A percentile compares a stretch with the other conserved stretches of the same genome.
These are phyloP conservation scores for Monosporascus sp. DNA, from an alignment of 2,329 filamentous ascomycete species.

Conservation along the genomic window DNA sequence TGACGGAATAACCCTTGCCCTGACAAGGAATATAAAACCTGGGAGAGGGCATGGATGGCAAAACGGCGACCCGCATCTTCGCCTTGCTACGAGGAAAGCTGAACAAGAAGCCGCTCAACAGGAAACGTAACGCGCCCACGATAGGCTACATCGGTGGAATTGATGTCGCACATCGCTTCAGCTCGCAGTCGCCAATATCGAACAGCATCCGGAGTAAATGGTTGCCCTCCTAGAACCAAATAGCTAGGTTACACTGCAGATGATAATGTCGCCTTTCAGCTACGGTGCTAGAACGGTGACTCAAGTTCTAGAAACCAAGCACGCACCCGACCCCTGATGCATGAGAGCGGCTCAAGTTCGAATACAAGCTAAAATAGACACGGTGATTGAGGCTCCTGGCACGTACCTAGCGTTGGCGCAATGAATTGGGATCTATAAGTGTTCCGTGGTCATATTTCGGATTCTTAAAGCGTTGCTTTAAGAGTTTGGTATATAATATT, in stretches of 20 bases:
- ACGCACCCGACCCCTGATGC: background rate
- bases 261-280: background rate
- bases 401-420: no score
- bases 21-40: background rate
- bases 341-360: background rate
- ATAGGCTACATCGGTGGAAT: background rate
- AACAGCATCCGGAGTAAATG: background rate
- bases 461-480: no score
- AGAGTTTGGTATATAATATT: no score
- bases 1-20: background rate
- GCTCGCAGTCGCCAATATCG: background rate
- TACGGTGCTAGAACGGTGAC: background rate
- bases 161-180: background rate
- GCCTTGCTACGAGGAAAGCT: no score
- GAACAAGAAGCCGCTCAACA: background rate
- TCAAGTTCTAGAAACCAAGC: background rate
- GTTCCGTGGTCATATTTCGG: no score
- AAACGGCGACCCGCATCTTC: background rate
- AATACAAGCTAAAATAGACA: background rate
- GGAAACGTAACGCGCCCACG: background rate
- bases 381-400: no score
- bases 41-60: background rate
- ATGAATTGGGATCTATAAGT: no score
- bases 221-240: background rate
- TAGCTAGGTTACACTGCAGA: background rate